Base-by-base conservation (phyloP, 495 filamentous ascomycete species). In the Penicillium verhagenii region DNA sequence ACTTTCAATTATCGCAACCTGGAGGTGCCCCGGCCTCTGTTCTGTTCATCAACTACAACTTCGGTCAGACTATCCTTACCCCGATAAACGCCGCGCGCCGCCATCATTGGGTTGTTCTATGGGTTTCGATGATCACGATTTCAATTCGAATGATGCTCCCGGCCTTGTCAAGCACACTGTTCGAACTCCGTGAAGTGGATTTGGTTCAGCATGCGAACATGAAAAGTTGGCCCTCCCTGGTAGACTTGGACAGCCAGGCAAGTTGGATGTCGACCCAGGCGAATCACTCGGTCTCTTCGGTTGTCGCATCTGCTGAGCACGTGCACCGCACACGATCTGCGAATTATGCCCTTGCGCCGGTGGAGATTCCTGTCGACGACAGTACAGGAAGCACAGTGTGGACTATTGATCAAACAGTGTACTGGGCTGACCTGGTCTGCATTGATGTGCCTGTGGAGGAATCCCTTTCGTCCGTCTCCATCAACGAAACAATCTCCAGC, bases 21-120 rank as follows among this genome's bases (percentile, higher is more conserved):
- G 60, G 69, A 14, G 72, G 72, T 2, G 67, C 65, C 10, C 69
- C 71, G 20, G 72, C 72, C 23, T 63, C 59, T 1, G 64, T 71
- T 6, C 54, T 75, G 2, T 74, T 74, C 47, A 75, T 71, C 65
- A 75, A 75, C 53, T 75, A 75, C 47, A 75, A 72, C 39, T 75
- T 75, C 28, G 72, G 72, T 14, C 72, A 75, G 45, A 71, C 69
- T 7, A 62, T 75, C 35, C 53, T 75, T 18, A 74, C 72, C 2
- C 72, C 72, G 8, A 66, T 75, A 31, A 61, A 66, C 18, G 69
- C 72, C 14, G 64, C 66, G 21, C 67, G 61, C 8, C 63, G 71
- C 37, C 65, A 57, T 18, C 72, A 75, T 33, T 75, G 72, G 72
- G 18, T 74, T 6, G 72, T 73, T 1, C 29, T 74, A 0, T 57